These are phyloP conservation scores for Chrysopogon serrulatus DNA, from an alignment of 176 grass and related monocot species.

Conservation along the genomic window DNA sequence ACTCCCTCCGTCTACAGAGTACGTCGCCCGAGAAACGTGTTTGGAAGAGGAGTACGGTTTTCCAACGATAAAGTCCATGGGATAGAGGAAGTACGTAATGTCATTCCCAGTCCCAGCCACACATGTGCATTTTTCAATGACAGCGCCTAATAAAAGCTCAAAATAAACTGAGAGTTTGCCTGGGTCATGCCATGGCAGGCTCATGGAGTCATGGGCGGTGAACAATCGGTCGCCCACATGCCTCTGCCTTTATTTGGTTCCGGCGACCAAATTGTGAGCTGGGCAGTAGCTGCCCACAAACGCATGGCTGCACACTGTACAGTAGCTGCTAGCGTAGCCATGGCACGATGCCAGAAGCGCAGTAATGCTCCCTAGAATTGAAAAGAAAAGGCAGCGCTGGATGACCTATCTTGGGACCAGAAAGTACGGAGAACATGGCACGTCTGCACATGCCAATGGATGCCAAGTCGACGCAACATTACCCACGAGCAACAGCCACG, in stretches of 20 bases:
- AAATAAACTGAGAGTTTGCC: not conserved
- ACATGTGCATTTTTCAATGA: not conserved
- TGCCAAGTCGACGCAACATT: not conserved
- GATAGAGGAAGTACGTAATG: not conserved
- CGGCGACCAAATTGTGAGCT: slow-evolving; percentile 22
- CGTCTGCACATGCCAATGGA: not conserved
- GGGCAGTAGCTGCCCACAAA: not conserved
- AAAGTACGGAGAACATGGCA: not conserved
- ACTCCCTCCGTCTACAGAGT: too few relatives aligned
- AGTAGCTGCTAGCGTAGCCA: not conserved
- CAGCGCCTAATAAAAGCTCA: not conserved
- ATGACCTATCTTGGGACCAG: not conserved
- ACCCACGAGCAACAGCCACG: too few relatives aligned
- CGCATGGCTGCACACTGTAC: not conserved
- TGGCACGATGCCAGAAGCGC: not conserved
- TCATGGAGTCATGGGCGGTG: not conserved
- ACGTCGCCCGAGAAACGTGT: too few relatives aligned
- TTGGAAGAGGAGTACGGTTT: too few relatives aligned
- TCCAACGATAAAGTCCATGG: too few relatives aligned
- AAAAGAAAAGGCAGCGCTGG: not conserved
- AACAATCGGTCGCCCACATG: slow-evolving; percentile 33
- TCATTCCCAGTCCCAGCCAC: not conserved
- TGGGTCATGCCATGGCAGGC: not conserved
- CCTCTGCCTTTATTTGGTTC: slow-evolving; percentile 13
- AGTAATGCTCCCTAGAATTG: not conserved